Conservation (phyloP, 768 basidiomycete genomes). For the Botryobasidium botryosum region DNA sequence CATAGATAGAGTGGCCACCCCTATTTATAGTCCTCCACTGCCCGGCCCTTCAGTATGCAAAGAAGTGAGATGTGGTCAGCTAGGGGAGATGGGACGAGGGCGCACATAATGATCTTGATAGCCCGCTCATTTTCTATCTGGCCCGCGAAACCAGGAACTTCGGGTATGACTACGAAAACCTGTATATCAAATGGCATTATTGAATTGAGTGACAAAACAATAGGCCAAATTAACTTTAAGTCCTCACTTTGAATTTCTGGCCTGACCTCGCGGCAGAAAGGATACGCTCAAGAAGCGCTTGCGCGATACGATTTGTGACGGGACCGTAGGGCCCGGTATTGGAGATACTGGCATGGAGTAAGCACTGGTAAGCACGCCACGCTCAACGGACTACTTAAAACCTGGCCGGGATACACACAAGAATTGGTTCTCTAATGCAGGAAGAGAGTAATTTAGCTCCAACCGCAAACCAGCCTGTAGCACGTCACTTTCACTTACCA, state of each 20-base stretch:
- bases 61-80: slow-evolving; percentile 19
- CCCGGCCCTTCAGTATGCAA: slow-evolving; percentile 1
- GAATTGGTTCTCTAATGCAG: slow-evolving; percentile 54
- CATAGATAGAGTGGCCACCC: slow-evolving; percentile 74
- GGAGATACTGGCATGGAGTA: slow-evolving; percentile 51
- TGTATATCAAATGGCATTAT: no score
- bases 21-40: slow-evolving; percentile 61
- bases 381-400: no score
- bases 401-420: slow-evolving; percentile 31
- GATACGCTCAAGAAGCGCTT: slow-evolving; percentile 70
- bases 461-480: not conserved
- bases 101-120: slow-evolving; percentile 74
- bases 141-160: slow-evolving; percentile 81
- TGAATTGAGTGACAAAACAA: not conserved
- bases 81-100: slow-evolving; percentile 21
- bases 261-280: slow-evolving; percentile 55
- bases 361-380: slow-evolving; percentile 2
- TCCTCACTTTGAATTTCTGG: slow-evolving; percentile 57
- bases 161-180: slow-evolving; percentile 80
- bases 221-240: not conserved
- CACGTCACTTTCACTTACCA: no score
- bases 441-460: slow-evolving; percentile 1
- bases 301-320: slow-evolving; percentile 70
- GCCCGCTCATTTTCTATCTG: slow-evolving; percentile 50
- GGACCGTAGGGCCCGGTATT: slow-evolving; percentile 42